phyloP scores from a whole-genome alignment of 2,329 filamentous ascomycete species.

The Colletotrichum sidae region DNA sequence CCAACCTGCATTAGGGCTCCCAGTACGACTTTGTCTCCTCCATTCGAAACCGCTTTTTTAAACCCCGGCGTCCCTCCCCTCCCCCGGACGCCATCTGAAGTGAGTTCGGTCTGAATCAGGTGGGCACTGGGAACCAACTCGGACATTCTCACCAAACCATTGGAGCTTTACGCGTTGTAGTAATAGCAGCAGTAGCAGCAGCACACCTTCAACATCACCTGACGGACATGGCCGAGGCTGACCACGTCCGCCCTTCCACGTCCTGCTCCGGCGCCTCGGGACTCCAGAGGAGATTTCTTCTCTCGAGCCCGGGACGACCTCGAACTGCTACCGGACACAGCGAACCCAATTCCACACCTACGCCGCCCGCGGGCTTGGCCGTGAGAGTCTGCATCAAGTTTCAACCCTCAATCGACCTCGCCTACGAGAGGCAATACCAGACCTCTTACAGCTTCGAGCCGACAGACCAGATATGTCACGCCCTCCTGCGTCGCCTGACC shows the following conservation, averaged over 20 bases:
- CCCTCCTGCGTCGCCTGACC: constrained; percentile 61
- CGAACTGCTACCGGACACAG: constrained; percentile 30
- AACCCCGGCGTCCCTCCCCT: constrained; percentile 28
- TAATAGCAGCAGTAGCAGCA: not conserved
- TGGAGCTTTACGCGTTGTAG: constrained; percentile 3
- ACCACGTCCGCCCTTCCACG: constrained; percentile 34
- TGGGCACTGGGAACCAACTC: constrained; percentile 29
- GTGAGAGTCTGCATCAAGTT: constrained; percentile 60
- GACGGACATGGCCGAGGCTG: constrained; percentile 34
- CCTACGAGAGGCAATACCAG: constrained; percentile 59
- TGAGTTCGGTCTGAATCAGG: constrained; percentile 27
- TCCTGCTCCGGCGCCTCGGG: constrained; percentile 34
- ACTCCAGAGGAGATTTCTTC: constrained; percentile 33
- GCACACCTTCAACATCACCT: constrained; percentile 13
- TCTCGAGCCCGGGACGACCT: constrained; percentile 36
- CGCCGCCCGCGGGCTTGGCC: constrained; percentile 43
- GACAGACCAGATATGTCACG: constrained; percentile 60
- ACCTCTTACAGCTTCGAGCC: constrained; percentile 57
- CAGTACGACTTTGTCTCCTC: constrained; percentile 23
- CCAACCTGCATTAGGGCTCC: constrained; percentile 36
- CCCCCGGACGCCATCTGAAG: constrained; percentile 33
- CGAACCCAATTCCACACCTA: constrained; percentile 21
- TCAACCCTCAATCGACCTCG: constrained; percentile 55
- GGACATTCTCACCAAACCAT: constrained; percentile 11
- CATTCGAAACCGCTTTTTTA: constrained; percentile 31